phyloP scores from a whole-genome alignment of 2,329 filamentous ascomycete genomes.

The Colletotrichum sojae region DNA sequence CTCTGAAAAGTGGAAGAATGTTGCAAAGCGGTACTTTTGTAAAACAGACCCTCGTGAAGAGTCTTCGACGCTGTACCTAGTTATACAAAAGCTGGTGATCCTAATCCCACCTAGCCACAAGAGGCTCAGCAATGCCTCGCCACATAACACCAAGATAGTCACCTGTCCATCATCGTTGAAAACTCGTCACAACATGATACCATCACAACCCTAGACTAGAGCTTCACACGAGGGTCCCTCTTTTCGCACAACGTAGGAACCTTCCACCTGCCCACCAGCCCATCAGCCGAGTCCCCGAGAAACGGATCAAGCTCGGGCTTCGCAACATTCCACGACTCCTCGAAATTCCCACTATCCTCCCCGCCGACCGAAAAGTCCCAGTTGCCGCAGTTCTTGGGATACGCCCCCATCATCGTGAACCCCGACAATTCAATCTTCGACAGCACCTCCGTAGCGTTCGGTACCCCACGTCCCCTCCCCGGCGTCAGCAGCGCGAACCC shows the following conservation, averaged over 20 bases:
- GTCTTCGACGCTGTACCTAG: no score
- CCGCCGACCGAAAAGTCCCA: constrained; percentile 68
- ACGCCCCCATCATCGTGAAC: constrained; percentile 63
- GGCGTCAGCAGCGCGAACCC: constrained; percentile 57
- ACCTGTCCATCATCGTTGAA: no score
- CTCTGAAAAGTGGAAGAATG: no score
- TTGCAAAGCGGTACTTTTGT: no score
- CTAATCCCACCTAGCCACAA: no score
- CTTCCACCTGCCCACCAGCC: constrained; percentile 52
- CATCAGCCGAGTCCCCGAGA: constrained; percentile 51
- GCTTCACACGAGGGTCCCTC: not conserved
- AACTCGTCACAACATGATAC: no score
- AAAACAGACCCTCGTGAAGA: no score
- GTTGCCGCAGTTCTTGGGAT: constrained; percentile 52
- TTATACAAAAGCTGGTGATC: no score
- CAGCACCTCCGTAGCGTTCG: constrained; percentile 54
- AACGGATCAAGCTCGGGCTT: constrained; percentile 64
- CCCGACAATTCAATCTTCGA: constrained; percentile 51
- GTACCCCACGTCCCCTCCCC: constrained; percentile 55
- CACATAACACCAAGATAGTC: no score
- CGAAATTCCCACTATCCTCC: constrained; percentile 49
- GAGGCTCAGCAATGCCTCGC: no score
- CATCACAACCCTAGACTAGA: not conserved
- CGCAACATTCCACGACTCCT: constrained; percentile 60
- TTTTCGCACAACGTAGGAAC: constrained; percentile 27